phyloP scores from a whole-genome alignment of 768 basidiomycete species.

The Boletellus ananiceps region DNA sequence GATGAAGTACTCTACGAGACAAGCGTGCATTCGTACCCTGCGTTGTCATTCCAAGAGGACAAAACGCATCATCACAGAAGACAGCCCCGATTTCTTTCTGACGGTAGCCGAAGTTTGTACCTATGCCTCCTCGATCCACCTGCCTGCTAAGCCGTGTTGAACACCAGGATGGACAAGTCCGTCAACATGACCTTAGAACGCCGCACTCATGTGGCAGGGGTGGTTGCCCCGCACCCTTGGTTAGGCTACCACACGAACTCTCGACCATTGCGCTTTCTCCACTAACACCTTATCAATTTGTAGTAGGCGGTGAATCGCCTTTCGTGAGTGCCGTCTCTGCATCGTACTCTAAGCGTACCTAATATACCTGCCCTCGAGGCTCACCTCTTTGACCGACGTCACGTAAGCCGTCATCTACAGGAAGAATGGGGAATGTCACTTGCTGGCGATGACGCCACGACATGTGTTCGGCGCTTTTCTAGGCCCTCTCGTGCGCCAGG shows the following conservation, averaged over 20 bases:
- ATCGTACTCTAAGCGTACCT: not conserved
- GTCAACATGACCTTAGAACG: conserved; percentile 80
- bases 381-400: conserved; percentile 73
- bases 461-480: conserved; percentile 81
- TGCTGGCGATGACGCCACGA: conserved; percentile 48
- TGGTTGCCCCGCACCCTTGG: conserved; percentile 67
- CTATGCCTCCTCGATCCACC: not conserved
- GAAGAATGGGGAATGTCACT: conserved; percentile 69
- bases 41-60: conserved; percentile 69
- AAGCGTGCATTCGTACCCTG: conserved; percentile 51
- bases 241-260: conserved; percentile 59
- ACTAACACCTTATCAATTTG: conserved; percentile 76
- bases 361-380: conserved; percentile 10
- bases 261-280: conserved; percentile 74
- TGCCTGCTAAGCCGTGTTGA: conserved; percentile 15
- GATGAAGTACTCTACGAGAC: conserved; percentile 40
- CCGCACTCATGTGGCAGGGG: conserved; percentile 54
- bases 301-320: conserved; percentile 77
- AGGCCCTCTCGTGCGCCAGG: conserved; percentile 35
- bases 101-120: conserved; percentile 69
- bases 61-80: conserved; percentile 77
- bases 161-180: conserved; percentile 74
- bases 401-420: conserved; percentile 53
- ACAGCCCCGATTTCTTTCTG: conserved; percentile 70
- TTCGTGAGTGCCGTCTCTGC: conserved; percentile 46